Percentiles rank a stretch among this genome's conserved stretches.
Evolutionary conservation across 1,284 basidiomycete genomes (phyloP).

Genomic region (Ceratorhiza oryzae-sativae): DNA sequence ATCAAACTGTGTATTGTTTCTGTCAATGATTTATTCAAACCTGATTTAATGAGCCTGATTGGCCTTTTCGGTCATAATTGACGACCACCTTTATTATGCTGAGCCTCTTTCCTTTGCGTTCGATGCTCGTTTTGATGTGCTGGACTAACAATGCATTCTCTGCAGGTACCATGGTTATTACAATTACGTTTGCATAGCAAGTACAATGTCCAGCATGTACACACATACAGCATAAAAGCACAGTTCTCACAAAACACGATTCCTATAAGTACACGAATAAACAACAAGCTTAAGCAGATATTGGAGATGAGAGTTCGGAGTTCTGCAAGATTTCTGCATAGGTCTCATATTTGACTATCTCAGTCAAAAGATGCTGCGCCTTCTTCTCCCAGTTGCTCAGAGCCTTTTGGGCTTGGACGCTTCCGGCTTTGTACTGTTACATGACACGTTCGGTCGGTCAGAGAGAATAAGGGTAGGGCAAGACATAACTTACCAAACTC

Average conservation of each 20-base stretch:
- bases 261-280: slow-evolving; percentile 18
- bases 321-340: slow-evolving; percentile 34
- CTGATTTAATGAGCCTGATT: slow-evolving; percentile 41
- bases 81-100: slow-evolving; percentile 35
- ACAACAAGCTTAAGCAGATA: slow-evolving; percentile 3
- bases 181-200: background rate
- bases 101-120: slow-evolving; percentile 13
- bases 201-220: slow-evolving; percentile 29
- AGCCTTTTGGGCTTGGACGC: slow-evolving; percentile 35
- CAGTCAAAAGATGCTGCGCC: slow-evolving; percentile 29
- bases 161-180: background rate
- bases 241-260: too few relatives aligned
- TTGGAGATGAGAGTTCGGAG: slow-evolving; percentile 2
- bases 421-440: slow-evolving; percentile 31
- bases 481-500: slow-evolving; percentile 21
- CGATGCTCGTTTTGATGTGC: background rate
- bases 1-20: background rate
- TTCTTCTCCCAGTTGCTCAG: slow-evolving; percentile 38
- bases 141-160: background rate
- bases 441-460: background rate
- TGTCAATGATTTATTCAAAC: slow-evolving; percentile 34
- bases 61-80: slow-evolving; percentile 33
- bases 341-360: slow-evolving; percentile 37
- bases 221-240: background rate
- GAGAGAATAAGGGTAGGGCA: background rate